Conservation (phyloP, 2,329 filamentous ascomycete species). For the Metarhizium rileyi region DNA sequence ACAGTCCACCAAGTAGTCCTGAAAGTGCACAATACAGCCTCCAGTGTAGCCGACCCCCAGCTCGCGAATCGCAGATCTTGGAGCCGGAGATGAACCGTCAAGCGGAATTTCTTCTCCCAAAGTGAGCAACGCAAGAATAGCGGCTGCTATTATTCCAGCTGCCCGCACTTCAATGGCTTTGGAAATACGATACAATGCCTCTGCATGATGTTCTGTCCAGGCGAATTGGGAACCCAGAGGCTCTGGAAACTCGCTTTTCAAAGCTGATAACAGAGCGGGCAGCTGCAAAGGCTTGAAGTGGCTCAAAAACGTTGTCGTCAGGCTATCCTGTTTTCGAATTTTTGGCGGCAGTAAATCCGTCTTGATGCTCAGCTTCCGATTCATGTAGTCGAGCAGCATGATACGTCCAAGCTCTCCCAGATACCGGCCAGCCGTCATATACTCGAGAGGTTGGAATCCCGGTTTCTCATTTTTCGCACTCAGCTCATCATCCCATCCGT, state of each 20-base stretch:
- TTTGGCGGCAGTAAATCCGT: slow-evolving; percentile 40
- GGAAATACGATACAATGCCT: slow-evolving; percentile 55
- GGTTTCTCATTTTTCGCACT: slow-evolving; percentile 58
- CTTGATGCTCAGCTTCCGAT: slow-evolving; percentile 28
- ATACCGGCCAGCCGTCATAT: slow-evolving; percentile 74
- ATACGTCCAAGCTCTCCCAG: slow-evolving; percentile 67
- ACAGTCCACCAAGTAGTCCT: slow-evolving; percentile 61
- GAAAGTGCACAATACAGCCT: slow-evolving; percentile 71
- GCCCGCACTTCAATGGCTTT: slow-evolving; percentile 63
- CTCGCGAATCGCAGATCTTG: slow-evolving; percentile 30
- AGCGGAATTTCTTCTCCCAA: slow-evolving; percentile 56
- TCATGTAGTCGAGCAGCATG: slow-evolving; percentile 57
- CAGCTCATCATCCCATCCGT: slow-evolving; percentile 58
- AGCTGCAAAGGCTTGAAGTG: slow-evolving; percentile 50
- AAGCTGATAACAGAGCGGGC: slow-evolving; percentile 33
- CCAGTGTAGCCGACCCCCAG: slow-evolving; percentile 72
- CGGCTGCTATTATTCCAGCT: slow-evolving; percentile 64
- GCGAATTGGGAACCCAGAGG: slow-evolving; percentile 36
- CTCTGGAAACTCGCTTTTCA: slow-evolving; percentile 43
- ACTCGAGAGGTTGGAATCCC: slow-evolving; percentile 75
- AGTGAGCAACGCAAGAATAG: slow-evolving; percentile 58
- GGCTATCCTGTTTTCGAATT: slow-evolving; percentile 48
- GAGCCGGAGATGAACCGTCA: slow-evolving; percentile 13
- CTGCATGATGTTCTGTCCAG: slow-evolving; percentile 54
- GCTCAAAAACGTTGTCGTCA: slow-evolving; percentile 65